Evolutionary conservation across 192 early-diverging fungal species (phyloP).

Genomic region (Backusella luteola): DNA sequence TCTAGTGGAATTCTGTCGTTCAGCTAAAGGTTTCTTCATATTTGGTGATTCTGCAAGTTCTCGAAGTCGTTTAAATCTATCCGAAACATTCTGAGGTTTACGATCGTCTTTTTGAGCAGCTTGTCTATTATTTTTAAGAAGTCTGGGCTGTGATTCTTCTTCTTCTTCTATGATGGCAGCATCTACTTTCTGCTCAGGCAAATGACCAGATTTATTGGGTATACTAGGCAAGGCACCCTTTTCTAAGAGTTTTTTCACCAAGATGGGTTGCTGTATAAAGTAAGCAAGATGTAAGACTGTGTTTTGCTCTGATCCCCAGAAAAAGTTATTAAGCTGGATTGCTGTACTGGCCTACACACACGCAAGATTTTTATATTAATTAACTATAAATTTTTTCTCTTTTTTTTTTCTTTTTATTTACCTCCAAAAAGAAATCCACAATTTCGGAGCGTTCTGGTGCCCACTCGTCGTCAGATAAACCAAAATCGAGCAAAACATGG

Average conservation of each 20-base stretch:
- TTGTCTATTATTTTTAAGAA: not conserved
- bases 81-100: not conserved
- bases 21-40: not conserved
- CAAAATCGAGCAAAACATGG: conserved; percentile 8
- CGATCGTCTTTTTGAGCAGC: not conserved
- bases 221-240: conserved; percentile 12
- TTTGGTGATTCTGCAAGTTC: conserved; percentile 18
- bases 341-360: not conserved
- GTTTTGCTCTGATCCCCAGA: conserved; percentile 22
- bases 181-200: conserved; percentile 12
- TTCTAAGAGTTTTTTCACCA: conserved; percentile 9
- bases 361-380: not conserved
- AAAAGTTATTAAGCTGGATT: conserved; percentile 15
- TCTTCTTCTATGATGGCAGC: not conserved
- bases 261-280: conserved; percentile 7
- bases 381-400: not conserved
- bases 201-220: conserved; percentile 5
- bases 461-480: conserved; percentile 10
- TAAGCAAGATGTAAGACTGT: conserved; percentile 22
- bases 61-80: conserved; percentile 21
- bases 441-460: conserved; percentile 13
- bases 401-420: conserved; percentile 3
- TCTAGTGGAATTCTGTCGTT: conserved; percentile 18
- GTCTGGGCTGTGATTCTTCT: not conserved
- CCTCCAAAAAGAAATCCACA: conserved; percentile 17